Base-by-base conservation (phyloP, 2,329 filamentous ascomycete genomes). In the Alternaria sp. region DNA sequence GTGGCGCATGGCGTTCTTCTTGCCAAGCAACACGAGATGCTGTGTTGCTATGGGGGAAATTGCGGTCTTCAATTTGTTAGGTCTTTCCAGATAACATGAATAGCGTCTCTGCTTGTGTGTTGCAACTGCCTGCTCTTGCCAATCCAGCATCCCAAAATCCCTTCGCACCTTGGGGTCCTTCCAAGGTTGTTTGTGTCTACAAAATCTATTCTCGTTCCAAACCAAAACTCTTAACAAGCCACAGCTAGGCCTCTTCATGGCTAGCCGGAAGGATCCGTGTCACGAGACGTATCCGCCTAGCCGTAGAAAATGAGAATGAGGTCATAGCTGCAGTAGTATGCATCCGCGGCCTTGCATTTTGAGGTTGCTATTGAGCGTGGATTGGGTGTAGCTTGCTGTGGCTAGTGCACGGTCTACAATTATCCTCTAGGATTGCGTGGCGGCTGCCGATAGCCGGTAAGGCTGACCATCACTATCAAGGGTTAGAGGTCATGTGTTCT, bases 361-460 rank as follows among this genome's bases (percentile, higher is more conserved):
- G 23, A 50, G 31, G 33, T 37, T 56, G 9, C 8, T 29, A 14
- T n/a, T 26, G 34, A 13, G 26, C 58, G 31, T 34, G 59, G 67
- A 71, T 70, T 71, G 66, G 67, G 52, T 69, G 67, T 70, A 67
- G 67, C 67, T 45, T 63, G 54, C 21, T 59, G 67, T 69, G 66
- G 67, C 66, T 68, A 57, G 63, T 67, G 67, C 69, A 71, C 69
- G 63, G 63, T 44, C 65, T 61, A 45, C 56, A 23, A 23, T n/a
- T 39, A 39, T 3, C 37, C 37, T 39, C 17, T 39, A 23, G 37
- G 37, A 39, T 56, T 60, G 58, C 59, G 37, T 58, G 17, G 36
- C 36, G n/a, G 36, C n/a, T 40, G 55, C 55, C 55, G 55, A 40
- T 42, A 33, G 24, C 44, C 55, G 36, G 63, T 62, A 68, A 71